Evolutionary conservation across 2,329 filamentous ascomycete species (phyloP), one percentile per base, ranked within the genome.

Genomic region (Colletotrichum coccodes): DNA sequence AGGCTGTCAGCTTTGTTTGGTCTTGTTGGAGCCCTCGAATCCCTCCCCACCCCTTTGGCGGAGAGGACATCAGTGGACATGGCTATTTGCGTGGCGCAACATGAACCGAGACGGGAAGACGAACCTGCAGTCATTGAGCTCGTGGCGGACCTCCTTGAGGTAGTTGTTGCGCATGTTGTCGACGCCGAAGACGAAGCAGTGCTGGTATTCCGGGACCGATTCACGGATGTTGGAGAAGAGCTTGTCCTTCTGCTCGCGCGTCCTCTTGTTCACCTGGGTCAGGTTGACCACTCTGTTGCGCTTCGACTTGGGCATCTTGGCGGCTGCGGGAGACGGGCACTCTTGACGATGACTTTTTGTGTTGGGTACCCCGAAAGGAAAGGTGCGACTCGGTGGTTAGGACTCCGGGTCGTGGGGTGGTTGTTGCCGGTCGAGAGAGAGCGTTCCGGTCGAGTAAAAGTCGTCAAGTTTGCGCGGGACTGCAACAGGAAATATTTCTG

Each of bases 131-230:
- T 98, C 94, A 57, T 87, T 86, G 75, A 98, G 91, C 76, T 97
- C 92, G 73, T 90, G 89, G 74, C 95, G 91, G 74, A 98, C 93
- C 76, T 94, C 90, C 85, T 98, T 97, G 76, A 98, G 85, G 82
- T 97, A 95, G 75, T 91, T 97, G 85, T 99, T 99, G 80, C 96
- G 94, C 94, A 97, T 97, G 86, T 98, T 98, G 79, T 97, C 93
- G 74, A 99, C 91, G 76, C 89, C 89, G 81, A 99, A 97, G 79
- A 98, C 93, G 83, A 97, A 97, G 84, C 95, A 92, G 86, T 95
- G 90, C 82, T 94, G 89, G 86, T 95, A 97, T 77, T 93, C 85
- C 78, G 94, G 92, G 70, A 97, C 87, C 77, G 91, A 91, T 79
- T 95, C 91, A 80, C 94, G 94, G 72, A 99, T 92, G 80, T 93